A percentile compares a stretch with the other conserved stretches of the same genome.
Evolutionary conservation across 2,329 filamentous ascomycete genomes (phyloP).

Genomic region (Fusarium devonianum): DNA sequence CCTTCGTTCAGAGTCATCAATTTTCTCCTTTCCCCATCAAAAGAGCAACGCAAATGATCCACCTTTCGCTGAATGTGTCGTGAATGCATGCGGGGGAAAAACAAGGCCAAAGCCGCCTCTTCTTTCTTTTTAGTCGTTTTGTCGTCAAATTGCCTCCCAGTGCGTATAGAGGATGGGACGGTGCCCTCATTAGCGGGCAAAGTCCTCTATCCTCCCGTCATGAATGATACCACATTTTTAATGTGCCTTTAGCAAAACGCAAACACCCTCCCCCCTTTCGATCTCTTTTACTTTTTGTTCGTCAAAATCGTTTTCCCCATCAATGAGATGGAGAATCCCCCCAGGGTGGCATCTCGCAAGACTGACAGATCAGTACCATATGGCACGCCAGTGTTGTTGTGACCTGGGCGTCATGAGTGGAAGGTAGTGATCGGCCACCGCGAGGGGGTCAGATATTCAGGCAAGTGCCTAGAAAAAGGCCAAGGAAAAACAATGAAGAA

Average conservation of each 20-base stretch:
- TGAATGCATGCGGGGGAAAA: conserved; percentile 11
- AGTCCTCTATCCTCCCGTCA: conserved; percentile 4
- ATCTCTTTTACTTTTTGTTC: neutral
- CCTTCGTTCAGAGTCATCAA: conserved; percentile 4
- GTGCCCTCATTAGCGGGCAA: conserved; percentile 1
- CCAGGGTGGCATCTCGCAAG: too few relatives aligned
- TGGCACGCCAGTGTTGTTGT: neutral
- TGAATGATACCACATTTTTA: conserved; percentile 11
- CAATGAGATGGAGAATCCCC: neutral
- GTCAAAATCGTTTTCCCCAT: neutral
- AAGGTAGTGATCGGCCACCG: neutral
- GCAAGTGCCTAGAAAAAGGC: neutral
- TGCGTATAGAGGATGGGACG: neutral
- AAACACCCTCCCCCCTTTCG: conserved; percentile 8
- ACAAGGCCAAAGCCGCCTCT: conserved; percentile 15
- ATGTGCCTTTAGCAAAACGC: conserved; percentile 18
- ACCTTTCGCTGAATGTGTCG: conserved; percentile 15
- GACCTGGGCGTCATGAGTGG: neutral
- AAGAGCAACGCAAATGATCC: neutral
- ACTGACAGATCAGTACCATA: too few relatives aligned
- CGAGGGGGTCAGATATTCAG: neutral
- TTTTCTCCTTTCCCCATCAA: neutral
- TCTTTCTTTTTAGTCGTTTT: conserved; percentile 27
- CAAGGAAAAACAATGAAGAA: neutral
- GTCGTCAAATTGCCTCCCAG: conserved; percentile 26